These are phyloP conservation scores for Ustilago bromivora DNA, from an alignment of 1,284 basidiomycete species.

Conservation along the genomic window DNA sequence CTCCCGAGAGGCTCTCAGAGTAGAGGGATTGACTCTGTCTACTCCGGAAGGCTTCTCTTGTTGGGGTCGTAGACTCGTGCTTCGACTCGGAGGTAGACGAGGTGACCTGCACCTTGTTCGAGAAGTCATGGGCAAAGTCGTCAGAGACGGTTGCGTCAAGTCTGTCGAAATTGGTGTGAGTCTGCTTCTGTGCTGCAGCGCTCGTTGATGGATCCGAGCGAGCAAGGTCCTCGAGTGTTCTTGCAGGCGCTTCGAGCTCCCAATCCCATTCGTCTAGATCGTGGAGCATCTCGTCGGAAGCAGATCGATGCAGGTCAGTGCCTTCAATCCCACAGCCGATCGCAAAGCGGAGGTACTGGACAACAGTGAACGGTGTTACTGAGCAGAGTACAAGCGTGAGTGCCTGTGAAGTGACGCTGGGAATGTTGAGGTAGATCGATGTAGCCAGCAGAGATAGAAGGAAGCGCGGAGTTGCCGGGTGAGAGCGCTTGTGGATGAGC, in stretches of 20 bases:
- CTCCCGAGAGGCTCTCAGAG: background rate
- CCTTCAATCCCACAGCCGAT: slow-evolving; percentile 79
- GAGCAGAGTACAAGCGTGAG: slow-evolving; percentile 80
- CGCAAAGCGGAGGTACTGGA: slow-evolving; percentile 85
- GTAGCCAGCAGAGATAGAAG: slow-evolving; percentile 88
- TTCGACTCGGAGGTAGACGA: slow-evolving; percentile 7
- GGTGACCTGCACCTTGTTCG: slow-evolving; percentile 18
- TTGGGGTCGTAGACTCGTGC: background rate
- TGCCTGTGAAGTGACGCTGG: slow-evolving; percentile 80
- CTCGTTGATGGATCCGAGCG: slow-evolving; percentile 19
- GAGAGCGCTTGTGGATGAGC: slow-evolving; percentile 68
- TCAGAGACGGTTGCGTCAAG: slow-evolving; percentile 1
- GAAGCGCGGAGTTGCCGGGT: slow-evolving; percentile 83
- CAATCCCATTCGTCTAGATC: slow-evolving; percentile 59
- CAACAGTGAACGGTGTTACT: slow-evolving; percentile 82
- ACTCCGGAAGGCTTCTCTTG: background rate
- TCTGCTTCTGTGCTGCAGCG: slow-evolving; percentile 1
- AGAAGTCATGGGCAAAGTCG: slow-evolving; percentile 63
- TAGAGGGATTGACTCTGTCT: background rate
- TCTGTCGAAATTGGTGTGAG: background rate
- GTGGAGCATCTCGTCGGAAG: slow-evolving; percentile 40
- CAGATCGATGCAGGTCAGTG: slow-evolving; percentile 60
- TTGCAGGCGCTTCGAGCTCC: slow-evolving; percentile 74
- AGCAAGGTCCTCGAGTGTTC: slow-evolving; percentile 45
- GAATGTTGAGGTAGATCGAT: slow-evolving; percentile 85